These are phyloP conservation scores for Stromatinia cepivora DNA, from an alignment of 2,329 filamentous ascomycete species.

Conservation along the genomic window DNA sequence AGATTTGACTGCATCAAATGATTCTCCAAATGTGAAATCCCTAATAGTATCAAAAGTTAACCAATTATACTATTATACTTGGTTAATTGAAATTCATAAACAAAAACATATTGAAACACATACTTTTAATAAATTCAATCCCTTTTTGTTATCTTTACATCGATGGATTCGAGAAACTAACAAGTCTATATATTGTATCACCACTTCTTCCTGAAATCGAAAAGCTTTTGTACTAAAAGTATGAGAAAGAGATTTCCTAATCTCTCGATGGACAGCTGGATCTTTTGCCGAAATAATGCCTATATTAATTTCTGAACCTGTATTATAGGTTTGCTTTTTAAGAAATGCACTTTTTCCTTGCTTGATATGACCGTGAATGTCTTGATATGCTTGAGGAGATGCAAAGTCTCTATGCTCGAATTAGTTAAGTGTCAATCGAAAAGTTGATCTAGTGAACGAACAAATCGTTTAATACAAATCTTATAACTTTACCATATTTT, in stretches of 20 bases:
- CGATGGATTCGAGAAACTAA: conserved; percentile 9
- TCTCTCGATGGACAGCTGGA: conserved; percentile 23
- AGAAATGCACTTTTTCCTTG: conserved; percentile 2
- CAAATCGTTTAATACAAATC: conserved; percentile 16
- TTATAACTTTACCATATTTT: conserved; percentile 13
- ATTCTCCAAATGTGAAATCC: conserved; percentile 29
- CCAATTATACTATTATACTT: conserved; percentile 27
- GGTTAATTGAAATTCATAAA: conserved; percentile 6
- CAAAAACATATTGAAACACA: conserved; percentile 2
- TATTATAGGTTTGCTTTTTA: conserved; percentile 15
- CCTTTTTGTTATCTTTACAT: conserved; percentile 5
- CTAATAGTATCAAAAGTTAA: conserved; percentile 31
- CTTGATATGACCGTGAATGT: conserved; percentile 22
- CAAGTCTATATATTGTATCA: conserved; percentile 24
- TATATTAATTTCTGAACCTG: neutral
- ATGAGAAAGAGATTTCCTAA: conserved; percentile 30
- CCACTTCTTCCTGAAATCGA: conserved; percentile 38
- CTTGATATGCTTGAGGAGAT: conserved; percentile 18
- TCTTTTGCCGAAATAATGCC: conserved; percentile 24
- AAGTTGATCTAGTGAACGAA: neutral
- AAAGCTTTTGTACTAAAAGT: conserved; percentile 41
- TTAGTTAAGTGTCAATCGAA: neutral
- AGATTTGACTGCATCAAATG: conserved; percentile 24
- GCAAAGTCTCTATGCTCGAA: conserved; percentile 13
- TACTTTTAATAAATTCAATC: conserved; percentile 14